phyloP scores from a whole-genome alignment of 1,284 basidiomycete species.

The Xerocomus nothofagi region DNA sequence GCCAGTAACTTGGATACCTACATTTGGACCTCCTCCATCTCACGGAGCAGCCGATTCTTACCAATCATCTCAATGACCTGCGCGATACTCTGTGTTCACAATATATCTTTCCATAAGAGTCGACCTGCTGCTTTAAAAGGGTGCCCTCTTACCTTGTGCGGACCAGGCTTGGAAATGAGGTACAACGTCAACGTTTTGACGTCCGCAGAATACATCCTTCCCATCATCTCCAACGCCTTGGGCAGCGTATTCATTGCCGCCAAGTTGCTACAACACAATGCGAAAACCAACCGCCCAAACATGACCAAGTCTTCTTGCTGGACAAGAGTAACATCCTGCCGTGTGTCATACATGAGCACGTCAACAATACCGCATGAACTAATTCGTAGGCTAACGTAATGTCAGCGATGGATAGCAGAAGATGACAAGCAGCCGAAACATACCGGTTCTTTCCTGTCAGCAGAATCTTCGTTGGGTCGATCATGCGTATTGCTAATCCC shows the following conservation, averaged over 20 bases:
- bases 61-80: conserved; percentile 82
- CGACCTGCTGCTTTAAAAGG: neutral
- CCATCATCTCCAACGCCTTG: conserved; percentile 78
- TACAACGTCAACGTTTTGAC: conserved; percentile 80
- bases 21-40: conserved; percentile 84
- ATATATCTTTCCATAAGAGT: neutral
- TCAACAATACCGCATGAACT: conserved; percentile 85
- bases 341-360: conserved; percentile 74
- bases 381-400: conserved; percentile 61
- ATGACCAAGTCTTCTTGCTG: conserved; percentile 90
- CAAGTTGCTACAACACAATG: conserved; percentile 72
- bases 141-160: conserved; percentile 49
- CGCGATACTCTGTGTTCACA: conserved; percentile 60
- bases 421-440: conserved; percentile 14
- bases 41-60: conserved; percentile 63
- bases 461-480: conserved; percentile 89
- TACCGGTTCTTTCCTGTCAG: conserved; percentile 89
- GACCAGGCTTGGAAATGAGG: conserved; percentile 73
- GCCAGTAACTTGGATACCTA: conserved; percentile 37
- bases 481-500: conserved; percentile 78
- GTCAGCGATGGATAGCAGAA: conserved; percentile 1
- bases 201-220: conserved; percentile 76
- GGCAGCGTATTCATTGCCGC: conserved; percentile 64
- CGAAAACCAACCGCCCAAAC: conserved; percentile 84
- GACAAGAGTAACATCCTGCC: conserved; percentile 56